Percentiles rank a stretch among this genome's conserved stretches.
phyloP scores from a whole-genome alignment of 495 filamentous ascomycete genomes.

The Penicillium verhagenii region DNA sequence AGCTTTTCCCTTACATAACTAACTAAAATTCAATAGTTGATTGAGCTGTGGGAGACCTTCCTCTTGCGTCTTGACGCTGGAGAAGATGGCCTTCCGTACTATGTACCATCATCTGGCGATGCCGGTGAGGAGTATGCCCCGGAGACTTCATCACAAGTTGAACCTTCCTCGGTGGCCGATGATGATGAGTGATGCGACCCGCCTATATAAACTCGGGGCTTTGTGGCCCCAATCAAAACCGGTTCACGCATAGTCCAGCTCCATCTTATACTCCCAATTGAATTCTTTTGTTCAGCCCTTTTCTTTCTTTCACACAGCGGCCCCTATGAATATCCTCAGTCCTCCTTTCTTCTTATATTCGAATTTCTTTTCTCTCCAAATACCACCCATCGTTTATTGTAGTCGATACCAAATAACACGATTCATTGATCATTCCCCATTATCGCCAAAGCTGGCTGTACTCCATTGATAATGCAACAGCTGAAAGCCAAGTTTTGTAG shows the following conservation, averaged over 20 bases:
- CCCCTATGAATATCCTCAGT: conserved; percentile 11
- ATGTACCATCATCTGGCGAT: conserved; percentile 49
- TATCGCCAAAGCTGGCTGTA: no score
- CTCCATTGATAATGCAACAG: no score
- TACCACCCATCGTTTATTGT: conserved; percentile 7
- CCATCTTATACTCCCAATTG: background rate
- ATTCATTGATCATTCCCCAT: background rate
- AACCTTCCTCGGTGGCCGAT: conserved; percentile 25
- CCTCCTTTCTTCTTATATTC: conserved; percentile 2
- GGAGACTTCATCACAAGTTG: conserved; percentile 25
- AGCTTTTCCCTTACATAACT: conserved; percentile 1
- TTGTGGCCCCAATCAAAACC: background rate
- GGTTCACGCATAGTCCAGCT: background rate
- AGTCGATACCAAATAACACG: conserved; percentile 4
- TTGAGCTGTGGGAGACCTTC: conserved; percentile 98
- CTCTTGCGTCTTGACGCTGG: conserved; percentile 91
- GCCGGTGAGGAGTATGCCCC: conserved; percentile 13
- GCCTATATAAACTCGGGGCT: background rate
- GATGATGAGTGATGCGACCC: conserved; percentile 14
- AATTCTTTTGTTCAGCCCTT: background rate
- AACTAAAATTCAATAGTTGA: conserved; percentile 61
- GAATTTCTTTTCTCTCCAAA: background rate
- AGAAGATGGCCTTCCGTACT: conserved; percentile 80
- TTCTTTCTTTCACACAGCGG: background rate
- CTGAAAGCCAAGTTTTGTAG: no score